Percentiles rank a stretch among this genome's conserved stretches.
Evolutionary conservation across 768 basidiomycete genomes (phyloP).

Genomic region (Coprinopsis strossmayeri): DNA sequence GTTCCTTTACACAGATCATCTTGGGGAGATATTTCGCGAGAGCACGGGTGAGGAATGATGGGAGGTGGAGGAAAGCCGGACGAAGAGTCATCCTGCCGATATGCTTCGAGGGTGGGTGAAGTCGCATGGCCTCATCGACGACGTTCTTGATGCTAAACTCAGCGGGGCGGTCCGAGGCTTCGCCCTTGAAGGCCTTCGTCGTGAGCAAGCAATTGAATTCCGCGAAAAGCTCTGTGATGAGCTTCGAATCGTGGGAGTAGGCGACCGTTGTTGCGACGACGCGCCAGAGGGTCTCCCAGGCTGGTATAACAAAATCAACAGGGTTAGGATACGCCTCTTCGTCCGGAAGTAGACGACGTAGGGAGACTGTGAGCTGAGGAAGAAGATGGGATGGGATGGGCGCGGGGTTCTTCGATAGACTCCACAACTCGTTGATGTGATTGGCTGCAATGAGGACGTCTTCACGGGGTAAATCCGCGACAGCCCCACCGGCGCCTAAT

Average conservation of each 20-base stretch:
- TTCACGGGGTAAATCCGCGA: slow-evolving; percentile 20
- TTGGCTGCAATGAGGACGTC: slow-evolving; percentile 31
- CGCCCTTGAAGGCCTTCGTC: slow-evolving; percentile 21
- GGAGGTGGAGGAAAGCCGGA: slow-evolving; percentile 7
- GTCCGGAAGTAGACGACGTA: slow-evolving; percentile 36
- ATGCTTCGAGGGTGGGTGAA: slow-evolving; percentile 45
- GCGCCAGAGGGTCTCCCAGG: slow-evolving; percentile 61
- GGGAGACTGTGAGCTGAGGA: slow-evolving; percentile 24
- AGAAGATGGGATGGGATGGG: slow-evolving; percentile 26
- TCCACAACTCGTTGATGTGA: slow-evolving; percentile 42
- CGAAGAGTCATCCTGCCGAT: slow-evolving; percentile 28
- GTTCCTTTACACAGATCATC: slow-evolving; percentile 12
- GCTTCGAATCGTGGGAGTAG: slow-evolving; percentile 24
- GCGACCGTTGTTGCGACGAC: slow-evolving; percentile 42
- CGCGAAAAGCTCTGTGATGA: slow-evolving; percentile 22
- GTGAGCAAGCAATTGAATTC: slow-evolving; percentile 28
- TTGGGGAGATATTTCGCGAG: not conserved
- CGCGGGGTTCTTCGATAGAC: slow-evolving; percentile 31
- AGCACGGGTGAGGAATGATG: not conserved
- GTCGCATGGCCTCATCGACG: slow-evolving; percentile 38
- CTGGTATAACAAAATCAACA: slow-evolving; percentile 47
- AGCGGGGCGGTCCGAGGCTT: not conserved
- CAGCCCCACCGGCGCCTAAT: slow-evolving; percentile 24
- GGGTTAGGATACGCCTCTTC: slow-evolving; percentile 27
- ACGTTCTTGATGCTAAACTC: slow-evolving; percentile 28